phyloP scores from a whole-genome alignment of 305 asterid genomes.

The Galium porrigens region DNA sequence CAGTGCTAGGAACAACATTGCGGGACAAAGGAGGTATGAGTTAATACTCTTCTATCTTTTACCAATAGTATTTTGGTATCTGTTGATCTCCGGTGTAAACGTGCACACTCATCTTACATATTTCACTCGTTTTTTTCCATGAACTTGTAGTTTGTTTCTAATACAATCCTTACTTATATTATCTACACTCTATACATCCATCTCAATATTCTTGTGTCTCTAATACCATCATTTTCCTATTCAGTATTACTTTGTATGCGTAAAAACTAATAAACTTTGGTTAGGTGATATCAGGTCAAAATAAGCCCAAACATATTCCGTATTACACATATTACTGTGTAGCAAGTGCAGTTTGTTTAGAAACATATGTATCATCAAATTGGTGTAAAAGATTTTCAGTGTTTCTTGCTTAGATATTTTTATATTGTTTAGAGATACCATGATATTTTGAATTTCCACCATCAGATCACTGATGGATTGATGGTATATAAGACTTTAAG shows the following conservation, averaged over 20 bases:
- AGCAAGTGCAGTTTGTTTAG: neutral
- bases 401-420: neutral
- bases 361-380: neutral
- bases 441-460: neutral
- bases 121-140: neutral
- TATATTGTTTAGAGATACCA: neutral
- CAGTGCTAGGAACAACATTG: too few relatives aligned
- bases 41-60: neutral
- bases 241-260: neutral
- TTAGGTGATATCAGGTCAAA: neutral
- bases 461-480: slow-evolving; percentile 5
- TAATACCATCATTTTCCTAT: neutral
- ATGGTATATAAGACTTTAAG: neutral
- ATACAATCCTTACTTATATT: neutral
- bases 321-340: too few relatives aligned
- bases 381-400: neutral
- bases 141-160: neutral
- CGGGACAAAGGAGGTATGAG: too few relatives aligned
- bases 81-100: neutral
- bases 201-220: neutral
- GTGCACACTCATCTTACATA: neutral
- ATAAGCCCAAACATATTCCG: neutral
- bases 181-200: neutral
- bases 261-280: neutral
- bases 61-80: neutral